Evolutionary conservation across 805 yeast genomes (phyloP).

Genomic region (Candida xyloterini): DNA sequence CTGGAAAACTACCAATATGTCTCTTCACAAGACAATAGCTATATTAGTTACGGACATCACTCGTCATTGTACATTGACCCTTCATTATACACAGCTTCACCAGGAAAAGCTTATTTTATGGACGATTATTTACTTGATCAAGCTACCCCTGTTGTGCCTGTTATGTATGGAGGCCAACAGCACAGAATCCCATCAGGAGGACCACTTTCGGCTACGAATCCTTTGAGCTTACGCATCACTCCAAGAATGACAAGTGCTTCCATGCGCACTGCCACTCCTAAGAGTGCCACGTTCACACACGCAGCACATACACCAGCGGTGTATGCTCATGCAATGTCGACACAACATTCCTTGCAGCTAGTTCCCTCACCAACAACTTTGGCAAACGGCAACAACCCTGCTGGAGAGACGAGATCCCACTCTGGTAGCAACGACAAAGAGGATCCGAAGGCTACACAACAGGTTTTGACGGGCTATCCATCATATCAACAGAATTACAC

Average conservation of each 20-base stretch:
- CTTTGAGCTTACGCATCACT: slow-evolving; percentile 16
- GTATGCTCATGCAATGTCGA: slow-evolving; percentile 11
- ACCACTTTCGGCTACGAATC: slow-evolving; percentile 12
- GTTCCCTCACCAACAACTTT: slow-evolving; percentile 18
- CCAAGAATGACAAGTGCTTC: slow-evolving; percentile 19
- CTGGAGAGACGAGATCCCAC: slow-evolving; percentile 9
- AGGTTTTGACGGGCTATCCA: slow-evolving; percentile 16
- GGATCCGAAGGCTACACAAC: slow-evolving; percentile 13
- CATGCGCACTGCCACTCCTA: slow-evolving; percentile 18
- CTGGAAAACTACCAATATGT: slow-evolving; percentile 34
- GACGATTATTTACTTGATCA: slow-evolving; percentile 28
- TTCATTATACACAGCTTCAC: slow-evolving; percentile 27
- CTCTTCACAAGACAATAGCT: slow-evolving; percentile 14
- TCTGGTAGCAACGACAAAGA: slow-evolving; percentile 9
- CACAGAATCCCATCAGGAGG: slow-evolving; percentile 11
- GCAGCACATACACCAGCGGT: slow-evolving; percentile 17
- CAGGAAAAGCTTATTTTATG: slow-evolving; percentile 19
- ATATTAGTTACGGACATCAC: slow-evolving; percentile 22
- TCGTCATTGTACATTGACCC: slow-evolving; percentile 26
- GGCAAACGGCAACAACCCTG: slow-evolving; percentile 11
- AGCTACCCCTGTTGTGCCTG: slow-evolving; percentile 31
- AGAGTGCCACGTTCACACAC: slow-evolving; percentile 17
- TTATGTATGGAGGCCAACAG: slow-evolving; percentile 20
- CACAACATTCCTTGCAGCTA: slow-evolving; percentile 13
- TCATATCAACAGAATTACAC: slow-evolving; percentile 12